phyloP scores from a whole-genome alignment of 192 early-diverging fungal genomes.

The Bifiguratus adelaidae region DNA sequence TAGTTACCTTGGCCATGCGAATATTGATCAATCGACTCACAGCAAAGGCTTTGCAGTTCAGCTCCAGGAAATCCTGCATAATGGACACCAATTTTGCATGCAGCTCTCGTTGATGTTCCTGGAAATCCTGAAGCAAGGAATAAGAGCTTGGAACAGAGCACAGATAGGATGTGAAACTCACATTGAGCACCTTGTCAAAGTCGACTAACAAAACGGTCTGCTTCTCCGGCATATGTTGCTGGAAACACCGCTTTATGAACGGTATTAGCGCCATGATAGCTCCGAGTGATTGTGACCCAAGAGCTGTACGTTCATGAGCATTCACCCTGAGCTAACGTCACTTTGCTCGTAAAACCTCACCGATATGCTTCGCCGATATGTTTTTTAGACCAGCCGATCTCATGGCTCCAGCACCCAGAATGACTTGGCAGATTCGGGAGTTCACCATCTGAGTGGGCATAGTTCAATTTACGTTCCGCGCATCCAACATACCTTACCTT shows the following conservation, averaged over 20 bases:
- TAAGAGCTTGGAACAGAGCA: constrained; percentile 1
- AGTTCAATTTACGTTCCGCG: neutral
- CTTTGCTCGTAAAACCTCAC: constrained; percentile 20
- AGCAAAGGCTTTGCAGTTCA: constrained; percentile 68
- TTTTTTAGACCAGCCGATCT: constrained; percentile 94
- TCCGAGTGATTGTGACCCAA: constrained; percentile 89
- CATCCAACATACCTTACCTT: constrained; percentile 37
- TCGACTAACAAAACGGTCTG: constrained; percentile 77
- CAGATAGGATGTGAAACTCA: constrained; percentile 8
- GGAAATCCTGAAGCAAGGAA: constrained; percentile 52
- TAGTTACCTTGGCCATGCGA: neutral
- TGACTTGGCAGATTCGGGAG: constrained; percentile 90
- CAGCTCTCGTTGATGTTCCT: constrained; percentile 85
- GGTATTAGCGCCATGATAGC: constrained; percentile 84
- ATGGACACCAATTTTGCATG: constrained; percentile 87
- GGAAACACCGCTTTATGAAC: constrained; percentile 64
- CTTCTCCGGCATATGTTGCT: constrained; percentile 58
- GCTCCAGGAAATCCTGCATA: constrained; percentile 81
- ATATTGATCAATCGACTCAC: constrained; percentile 21
- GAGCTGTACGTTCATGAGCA: constrained; percentile 28
- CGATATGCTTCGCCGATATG: constrained; percentile 93
- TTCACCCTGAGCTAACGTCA: neutral
- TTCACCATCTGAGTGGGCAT: constrained; percentile 76
- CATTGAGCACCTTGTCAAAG: constrained; percentile 72
- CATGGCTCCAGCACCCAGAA: constrained; percentile 96